Evolutionary conservation across 305 asterid genomes (phyloP).

Genomic region (Striga hermonthica): DNA sequence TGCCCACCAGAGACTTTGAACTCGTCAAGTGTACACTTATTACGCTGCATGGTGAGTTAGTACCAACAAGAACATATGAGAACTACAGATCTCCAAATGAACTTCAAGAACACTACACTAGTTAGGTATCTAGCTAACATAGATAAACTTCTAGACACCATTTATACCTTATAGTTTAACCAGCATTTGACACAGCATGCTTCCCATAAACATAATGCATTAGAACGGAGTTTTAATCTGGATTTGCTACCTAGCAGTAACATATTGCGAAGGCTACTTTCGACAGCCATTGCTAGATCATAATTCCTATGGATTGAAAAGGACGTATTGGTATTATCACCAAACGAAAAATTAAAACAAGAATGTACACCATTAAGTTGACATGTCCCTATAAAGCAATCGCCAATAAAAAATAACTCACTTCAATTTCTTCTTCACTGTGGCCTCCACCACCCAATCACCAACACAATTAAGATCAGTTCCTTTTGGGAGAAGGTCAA

Average conservation of each 20-base stretch:
- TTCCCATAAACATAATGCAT: neutral
- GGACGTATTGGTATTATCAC: neutral
- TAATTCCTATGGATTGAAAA: neutral
- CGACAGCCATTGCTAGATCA: neutral
- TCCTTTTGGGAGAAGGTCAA: slow-evolving; percentile 97
- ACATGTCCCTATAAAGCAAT: neutral
- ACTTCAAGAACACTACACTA: slow-evolving; percentile 9
- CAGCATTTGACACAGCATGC: neutral
- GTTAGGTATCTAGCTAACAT: neutral
- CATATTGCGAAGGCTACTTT: neutral
- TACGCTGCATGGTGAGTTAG: slow-evolving; percentile 58
- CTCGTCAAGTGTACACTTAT: slow-evolving; percentile 88
- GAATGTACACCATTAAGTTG: neutral
- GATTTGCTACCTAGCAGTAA: slow-evolving; percentile 3
- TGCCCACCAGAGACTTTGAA: slow-evolving; percentile 96
- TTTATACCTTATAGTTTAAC: neutral
- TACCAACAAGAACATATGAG: slow-evolving; percentile 25
- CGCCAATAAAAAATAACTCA: slow-evolving; percentile 40
- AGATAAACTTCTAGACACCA: neutral
- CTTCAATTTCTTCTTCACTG: slow-evolving; percentile 94
- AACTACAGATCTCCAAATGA: slow-evolving; percentile 19
- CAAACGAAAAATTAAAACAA: neutral
- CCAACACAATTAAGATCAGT: slow-evolving; percentile 93
- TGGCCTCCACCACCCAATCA: slow-evolving; percentile 98
- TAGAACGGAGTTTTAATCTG: slow-evolving; percentile 8